Conservation (phyloP, 108 stramenopile genomes). For the Fragilaria crotonensis region DNA sequence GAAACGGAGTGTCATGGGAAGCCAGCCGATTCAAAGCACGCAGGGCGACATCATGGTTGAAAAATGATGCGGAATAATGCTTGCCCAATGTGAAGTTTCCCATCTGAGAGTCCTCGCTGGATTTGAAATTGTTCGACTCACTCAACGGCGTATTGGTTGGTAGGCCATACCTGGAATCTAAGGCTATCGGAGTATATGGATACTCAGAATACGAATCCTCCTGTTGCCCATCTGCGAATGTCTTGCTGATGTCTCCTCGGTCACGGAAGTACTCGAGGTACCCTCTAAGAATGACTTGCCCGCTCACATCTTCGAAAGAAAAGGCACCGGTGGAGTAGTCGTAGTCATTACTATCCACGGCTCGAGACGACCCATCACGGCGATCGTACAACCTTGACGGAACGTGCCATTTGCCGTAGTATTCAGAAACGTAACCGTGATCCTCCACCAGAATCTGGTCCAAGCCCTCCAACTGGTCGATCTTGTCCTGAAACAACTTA, state of each 20-base stretch:
- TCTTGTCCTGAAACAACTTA: not conserved
- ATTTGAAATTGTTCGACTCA: not conserved
- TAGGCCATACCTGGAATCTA: constrained; percentile 9
- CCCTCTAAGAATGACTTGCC: not conserved
- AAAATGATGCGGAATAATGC: constrained; percentile 1
- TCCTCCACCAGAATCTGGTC: constrained; percentile 15
- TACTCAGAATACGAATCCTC: constrained; percentile 4
- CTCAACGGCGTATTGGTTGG: constrained; percentile 1
- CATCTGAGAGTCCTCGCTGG: not conserved
- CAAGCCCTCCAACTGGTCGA: constrained; percentile 5
- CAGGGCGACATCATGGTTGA: not conserved
- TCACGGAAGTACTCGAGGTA: constrained; percentile 5
- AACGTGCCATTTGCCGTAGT: constrained; percentile 23
- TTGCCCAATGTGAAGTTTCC: not conserved
- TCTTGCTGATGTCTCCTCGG: not conserved
- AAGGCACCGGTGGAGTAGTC: not conserved
- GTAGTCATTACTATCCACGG: constrained; percentile 6
- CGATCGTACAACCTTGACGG: not conserved
- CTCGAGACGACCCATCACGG: not conserved
- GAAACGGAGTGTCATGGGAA: constrained; percentile 8
- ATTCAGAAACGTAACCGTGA: constrained; percentile 15
- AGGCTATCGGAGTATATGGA: constrained; percentile 11
- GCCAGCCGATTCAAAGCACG: constrained; percentile 17
- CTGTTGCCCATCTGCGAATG: constrained; percentile 6
- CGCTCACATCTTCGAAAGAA: not conserved